Conservation (phyloP, 2,329 filamentous ascomycete genomes). For the Penicillium glabrum region DNA sequence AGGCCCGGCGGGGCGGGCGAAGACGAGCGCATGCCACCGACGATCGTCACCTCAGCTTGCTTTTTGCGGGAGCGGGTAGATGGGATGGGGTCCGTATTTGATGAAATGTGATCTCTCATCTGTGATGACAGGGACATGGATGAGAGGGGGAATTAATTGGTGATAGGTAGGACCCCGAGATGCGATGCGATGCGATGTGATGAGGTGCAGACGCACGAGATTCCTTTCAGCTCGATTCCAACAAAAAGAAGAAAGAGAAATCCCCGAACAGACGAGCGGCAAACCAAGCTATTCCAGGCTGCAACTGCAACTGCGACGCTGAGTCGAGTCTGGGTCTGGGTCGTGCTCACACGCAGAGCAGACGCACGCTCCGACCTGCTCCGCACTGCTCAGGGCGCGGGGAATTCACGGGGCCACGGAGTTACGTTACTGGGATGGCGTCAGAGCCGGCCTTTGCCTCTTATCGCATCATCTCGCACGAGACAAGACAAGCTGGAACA, state of each 20-base stretch:
- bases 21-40: slow-evolving; percentile 13
- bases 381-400: slow-evolving; percentile 14
- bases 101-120: not conserved
- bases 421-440: slow-evolving; percentile 2
- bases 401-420: slow-evolving; percentile 4
- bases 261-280: not conserved
- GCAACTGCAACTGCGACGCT: not conserved
- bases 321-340: not conserved
- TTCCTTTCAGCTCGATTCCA: not conserved
- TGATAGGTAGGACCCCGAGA: not conserved
- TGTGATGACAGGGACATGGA: not conserved
- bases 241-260: not conserved
- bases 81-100: not conserved
- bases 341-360: not conserved
- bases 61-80: slow-evolving; percentile 5
- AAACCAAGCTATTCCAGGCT: not conserved
- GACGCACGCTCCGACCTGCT: slow-evolving; percentile 23
- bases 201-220: not conserved
- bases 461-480: not conserved
- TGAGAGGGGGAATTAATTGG: not conserved
- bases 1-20: slow-evolving; percentile 31
- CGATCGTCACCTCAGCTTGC: slow-evolving; percentile 10
- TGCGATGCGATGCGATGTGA: not conserved
- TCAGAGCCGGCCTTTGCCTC: not conserved
- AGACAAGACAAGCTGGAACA: not conserved